Evolutionary conservation across 2,329 filamentous ascomycete species (phyloP), one percentile per base, ranked within the genome.

Genomic region (Claviceps sp.): DNA sequence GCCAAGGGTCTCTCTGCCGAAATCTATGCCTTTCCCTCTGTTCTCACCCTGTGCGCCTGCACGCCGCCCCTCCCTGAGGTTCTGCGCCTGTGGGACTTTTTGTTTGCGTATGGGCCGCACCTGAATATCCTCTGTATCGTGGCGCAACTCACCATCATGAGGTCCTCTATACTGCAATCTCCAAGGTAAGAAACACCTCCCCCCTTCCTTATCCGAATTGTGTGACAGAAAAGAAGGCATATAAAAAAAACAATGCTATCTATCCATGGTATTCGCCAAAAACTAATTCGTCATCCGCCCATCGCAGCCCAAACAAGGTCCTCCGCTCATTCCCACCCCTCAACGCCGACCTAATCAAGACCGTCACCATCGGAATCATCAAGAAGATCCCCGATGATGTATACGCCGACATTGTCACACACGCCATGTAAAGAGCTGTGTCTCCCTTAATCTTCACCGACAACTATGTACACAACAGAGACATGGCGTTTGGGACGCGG

Each of bases 71-170:
- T 98, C 51, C 91, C 91, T 0, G 91, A 98, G 68, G 93, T 98
- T 0, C 70, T 98, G 52, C 81, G 86, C 56, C 76, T 98, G 2
- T 98, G 93, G 93, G 93, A 98, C 66, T 98, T 98, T 60, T 70
- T 98, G 22, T 95, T 98, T 63, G 91, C 93, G 0, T 98, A 96
- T 60, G 93, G 93, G 0, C 84, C 89, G 38, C 93, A 98, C 66
- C 68, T 98, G 55, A 98, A 98, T 63, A 88, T 98, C 52, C 71
- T 98, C 22, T 97, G 93, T 65, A 96, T 98, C 57, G 93, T 97
- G 16, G 91, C 91, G 14, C 93, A 98, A 69, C 73, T 98, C 50
- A 84, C 96, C 48, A 79, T 95, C 61, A 88, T 96, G 70, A 77
- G 90, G 54, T 85, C 90, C 52, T 82, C 88, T 55, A 83, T 98